Conservation (phyloP, 1,284 basidiomycete species). For the Ceratobasidium sp. region DNA sequence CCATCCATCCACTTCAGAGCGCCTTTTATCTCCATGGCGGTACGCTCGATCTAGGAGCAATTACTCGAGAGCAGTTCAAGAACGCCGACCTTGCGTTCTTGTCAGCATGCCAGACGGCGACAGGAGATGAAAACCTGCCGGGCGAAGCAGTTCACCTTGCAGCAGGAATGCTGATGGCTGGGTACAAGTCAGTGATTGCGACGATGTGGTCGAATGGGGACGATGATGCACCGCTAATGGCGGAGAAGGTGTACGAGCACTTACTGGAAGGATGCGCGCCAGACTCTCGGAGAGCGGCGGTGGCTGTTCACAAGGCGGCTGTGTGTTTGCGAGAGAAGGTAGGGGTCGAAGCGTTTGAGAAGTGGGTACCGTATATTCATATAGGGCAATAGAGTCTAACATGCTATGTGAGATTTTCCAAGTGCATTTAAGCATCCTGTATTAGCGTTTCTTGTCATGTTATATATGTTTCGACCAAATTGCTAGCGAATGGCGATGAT, state of each 20-base stretch:
- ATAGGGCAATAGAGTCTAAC: too few relatives aligned
- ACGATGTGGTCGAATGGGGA: conserved; percentile 21
- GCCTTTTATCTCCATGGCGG: not conserved
- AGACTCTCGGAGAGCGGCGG: too few relatives aligned
- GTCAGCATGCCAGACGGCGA: conserved; percentile 17
- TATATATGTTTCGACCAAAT: too few relatives aligned
- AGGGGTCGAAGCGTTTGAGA: too few relatives aligned
- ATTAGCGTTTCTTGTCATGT: too few relatives aligned
- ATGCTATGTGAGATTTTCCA: too few relatives aligned
- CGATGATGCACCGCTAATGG: conserved; percentile 8
- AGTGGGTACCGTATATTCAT: too few relatives aligned
- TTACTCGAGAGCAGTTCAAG: not conserved
- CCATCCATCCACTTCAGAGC: not conserved
- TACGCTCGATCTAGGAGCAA: not conserved
- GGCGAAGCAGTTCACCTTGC: conserved; percentile 20
- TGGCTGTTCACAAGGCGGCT: too few relatives aligned
- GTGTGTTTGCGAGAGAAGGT: too few relatives aligned
- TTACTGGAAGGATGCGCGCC: not conserved
- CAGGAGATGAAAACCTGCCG: conserved; percentile 6
- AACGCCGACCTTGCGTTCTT: conserved; percentile 14
- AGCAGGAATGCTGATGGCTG: conserved; percentile 3
- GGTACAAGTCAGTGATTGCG: not conserved
- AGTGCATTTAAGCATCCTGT: too few relatives aligned
- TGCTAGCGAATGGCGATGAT: too few relatives aligned
- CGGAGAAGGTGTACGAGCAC: not conserved